Conservation (phyloP, 1,284 basidiomycete species). For the Irpex sp. region DNA sequence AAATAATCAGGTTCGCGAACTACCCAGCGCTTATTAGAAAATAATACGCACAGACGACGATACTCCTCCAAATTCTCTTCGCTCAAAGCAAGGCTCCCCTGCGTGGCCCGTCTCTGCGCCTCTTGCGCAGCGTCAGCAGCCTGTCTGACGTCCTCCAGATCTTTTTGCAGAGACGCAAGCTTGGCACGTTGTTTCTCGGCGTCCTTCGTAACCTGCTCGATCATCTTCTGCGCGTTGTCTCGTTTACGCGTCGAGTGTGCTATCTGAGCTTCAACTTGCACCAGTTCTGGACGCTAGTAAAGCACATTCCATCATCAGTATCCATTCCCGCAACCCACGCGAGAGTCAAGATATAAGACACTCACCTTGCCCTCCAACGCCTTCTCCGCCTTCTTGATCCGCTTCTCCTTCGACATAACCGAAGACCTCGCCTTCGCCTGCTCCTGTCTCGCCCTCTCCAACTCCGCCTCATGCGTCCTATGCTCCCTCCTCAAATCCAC, state of each 20-base stretch:
- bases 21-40: neutral
- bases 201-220: constrained; percentile 68
- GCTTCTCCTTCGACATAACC: constrained; percentile 29
- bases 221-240: constrained; percentile 63
- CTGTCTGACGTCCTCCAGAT: constrained; percentile 64
- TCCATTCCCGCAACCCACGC: neutral
- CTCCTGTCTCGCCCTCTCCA: constrained; percentile 74
- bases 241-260: constrained; percentile 80
- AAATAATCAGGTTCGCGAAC: neutral
- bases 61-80: constrained; percentile 89
- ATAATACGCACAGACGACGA: constrained; percentile 64
- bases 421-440: constrained; percentile 75
- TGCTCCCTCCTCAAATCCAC: constrained; percentile 67
- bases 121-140: constrained; percentile 81
- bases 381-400: constrained; percentile 31
- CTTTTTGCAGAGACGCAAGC: constrained; percentile 55
- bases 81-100: constrained; percentile 75
- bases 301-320: too few species aligned
- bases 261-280: constrained; percentile 83
- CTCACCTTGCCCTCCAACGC: constrained; percentile 59
- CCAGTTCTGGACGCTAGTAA: constrained; percentile 83
- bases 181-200: constrained; percentile 62
- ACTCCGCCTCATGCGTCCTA: constrained; percentile 61
- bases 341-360: too few species aligned
- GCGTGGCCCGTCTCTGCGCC: constrained; percentile 71